phyloP scores from a whole-genome alignment of 768 basidiomycete genomes.

The Kwoniella europaea region DNA sequence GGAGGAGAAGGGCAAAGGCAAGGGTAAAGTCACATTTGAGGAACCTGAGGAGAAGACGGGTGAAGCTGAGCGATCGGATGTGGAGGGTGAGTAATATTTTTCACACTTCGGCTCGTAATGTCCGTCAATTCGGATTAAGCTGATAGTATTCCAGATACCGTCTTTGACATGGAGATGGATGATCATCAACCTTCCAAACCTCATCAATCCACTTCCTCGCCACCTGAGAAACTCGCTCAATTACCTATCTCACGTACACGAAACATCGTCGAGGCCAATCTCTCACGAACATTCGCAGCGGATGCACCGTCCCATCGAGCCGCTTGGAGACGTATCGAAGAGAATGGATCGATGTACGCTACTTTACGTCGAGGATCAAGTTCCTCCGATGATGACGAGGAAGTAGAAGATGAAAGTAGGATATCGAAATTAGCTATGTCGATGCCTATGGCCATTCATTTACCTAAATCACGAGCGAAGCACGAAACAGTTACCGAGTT shows the following conservation, averaged over 20 bases:
- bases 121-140: neutral
- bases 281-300: conserved; percentile 53
- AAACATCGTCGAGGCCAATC: conserved; percentile 49
- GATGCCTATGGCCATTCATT: conserved; percentile 50
- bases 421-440: conserved; percentile 49
- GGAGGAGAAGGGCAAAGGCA: conserved; percentile 32
- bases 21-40: conserved; percentile 54
- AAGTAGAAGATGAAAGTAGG: conserved; percentile 22
- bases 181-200: conserved; percentile 25
- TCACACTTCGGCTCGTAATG: neutral
- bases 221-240: neutral
- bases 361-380: conserved; percentile 26
- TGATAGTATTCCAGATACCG: conserved; percentile 40
- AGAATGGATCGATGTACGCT: conserved; percentile 34
- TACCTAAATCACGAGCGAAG: conserved; percentile 25
- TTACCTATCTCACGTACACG: conserved; percentile 27
- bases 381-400: conserved; percentile 22
- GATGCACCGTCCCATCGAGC: conserved; percentile 55
- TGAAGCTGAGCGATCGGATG: conserved; percentile 27
- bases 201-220: neutral
- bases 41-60: conserved; percentile 34
- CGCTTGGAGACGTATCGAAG: conserved; percentile 45
- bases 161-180: conserved; percentile 58
- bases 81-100: conserved; percentile 34
- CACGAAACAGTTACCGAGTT: conserved; percentile 25